Percentiles rank a stretch among this genome's conserved stretches.
These are phyloP conservation scores for Trichoderma virens DNA, from an alignment of 495 filamentous ascomycete species.

Conservation along the genomic window DNA sequence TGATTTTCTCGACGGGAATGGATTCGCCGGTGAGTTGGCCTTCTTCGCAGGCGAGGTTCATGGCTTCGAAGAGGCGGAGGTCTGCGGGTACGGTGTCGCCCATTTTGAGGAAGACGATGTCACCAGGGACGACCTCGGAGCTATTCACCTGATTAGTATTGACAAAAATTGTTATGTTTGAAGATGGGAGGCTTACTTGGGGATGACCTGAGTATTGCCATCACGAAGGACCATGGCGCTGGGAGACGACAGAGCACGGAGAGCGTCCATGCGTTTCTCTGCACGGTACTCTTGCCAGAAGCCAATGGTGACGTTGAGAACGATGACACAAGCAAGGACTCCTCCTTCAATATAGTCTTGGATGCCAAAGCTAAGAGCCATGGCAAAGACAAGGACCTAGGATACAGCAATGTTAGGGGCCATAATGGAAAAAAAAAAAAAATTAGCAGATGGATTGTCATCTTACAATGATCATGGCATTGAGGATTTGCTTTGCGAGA, in stretches of 20 bases:
- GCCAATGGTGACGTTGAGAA: slow-evolving; percentile 69
- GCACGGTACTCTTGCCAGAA: slow-evolving; percentile 81
- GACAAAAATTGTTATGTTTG: not conserved
- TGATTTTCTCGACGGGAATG: slow-evolving; percentile 47
- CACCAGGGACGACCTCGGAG: slow-evolving; percentile 71
- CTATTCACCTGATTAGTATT: slow-evolving; percentile 26
- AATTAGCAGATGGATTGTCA: slow-evolving; percentile 18
- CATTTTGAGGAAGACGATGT: slow-evolving; percentile 71
- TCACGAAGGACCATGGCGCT: slow-evolving; percentile 70
- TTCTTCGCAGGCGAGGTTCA: slow-evolving; percentile 70
- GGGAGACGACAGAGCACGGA: slow-evolving; percentile 70
- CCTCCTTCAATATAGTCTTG: slow-evolving; percentile 76
- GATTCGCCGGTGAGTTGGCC: slow-evolving; percentile 66
- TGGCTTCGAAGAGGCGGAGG: slow-evolving; percentile 62
- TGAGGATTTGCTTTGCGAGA: slow-evolving; percentile 55
- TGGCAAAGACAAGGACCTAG: slow-evolving; percentile 74
- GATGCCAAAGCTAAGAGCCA: slow-evolving; percentile 75
- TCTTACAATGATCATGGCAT: slow-evolving; percentile 58
- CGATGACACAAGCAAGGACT: slow-evolving; percentile 72
- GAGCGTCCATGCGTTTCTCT: slow-evolving; percentile 78
- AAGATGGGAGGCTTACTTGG: slow-evolving; percentile 11
- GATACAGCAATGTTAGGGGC: not conserved
- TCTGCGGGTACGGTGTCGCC: slow-evolving; percentile 81
- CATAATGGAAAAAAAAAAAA: not conserved
- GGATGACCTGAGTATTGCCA: slow-evolving; percentile 31